A percentile compares a stretch with the other conserved stretches of the same genome.
phyloP scores from a whole-genome alignment of 2,329 filamentous ascomycete genomes.

The Pezicula radicicola region DNA sequence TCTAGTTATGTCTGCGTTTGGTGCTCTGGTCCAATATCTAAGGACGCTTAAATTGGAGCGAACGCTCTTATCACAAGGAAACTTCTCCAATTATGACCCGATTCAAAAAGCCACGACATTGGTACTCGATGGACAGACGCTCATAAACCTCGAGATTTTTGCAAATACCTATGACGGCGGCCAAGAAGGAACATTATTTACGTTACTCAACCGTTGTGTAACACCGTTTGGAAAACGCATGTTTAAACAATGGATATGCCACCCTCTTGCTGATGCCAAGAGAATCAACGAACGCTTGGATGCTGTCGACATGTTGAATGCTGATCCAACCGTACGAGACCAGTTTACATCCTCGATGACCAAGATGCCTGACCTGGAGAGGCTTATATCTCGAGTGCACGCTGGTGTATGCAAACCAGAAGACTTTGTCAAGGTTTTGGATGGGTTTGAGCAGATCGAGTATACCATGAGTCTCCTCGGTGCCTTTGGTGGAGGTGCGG shows the following conservation, averaged over 20 bases:
- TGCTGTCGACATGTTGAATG: constrained; percentile 89
- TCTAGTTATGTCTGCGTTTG: constrained; percentile 83
- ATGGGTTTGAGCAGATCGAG: constrained; percentile 97
- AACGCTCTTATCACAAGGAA: constrained; percentile 82
- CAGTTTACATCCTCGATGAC: constrained; percentile 84
- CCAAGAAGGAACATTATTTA: constrained; percentile 82
- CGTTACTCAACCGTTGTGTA: constrained; percentile 87
- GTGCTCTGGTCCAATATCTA: constrained; percentile 85
- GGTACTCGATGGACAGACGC: constrained; percentile 89
- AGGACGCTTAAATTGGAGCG: constrained; percentile 84
- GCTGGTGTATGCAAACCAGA: constrained; percentile 86
- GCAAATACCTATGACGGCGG: constrained; percentile 88
- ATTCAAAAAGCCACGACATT: constrained; percentile 86
- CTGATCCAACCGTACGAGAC: constrained; percentile 75
- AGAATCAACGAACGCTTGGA: constrained; percentile 94
- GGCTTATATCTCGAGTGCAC: constrained; percentile 91
- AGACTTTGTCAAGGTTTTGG: constrained; percentile 89
- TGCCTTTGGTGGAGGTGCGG: constrained; percentile 71
- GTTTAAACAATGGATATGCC: constrained; percentile 96
- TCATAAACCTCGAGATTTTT: constrained; percentile 98
- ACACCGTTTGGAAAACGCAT: constrained; percentile 96
- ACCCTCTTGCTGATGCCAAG: constrained; percentile 80
- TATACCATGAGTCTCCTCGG: constrained; percentile 83
- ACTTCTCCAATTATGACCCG: constrained; percentile 88
- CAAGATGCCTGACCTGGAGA: constrained; percentile 91